phyloP scores from a whole-genome alignment of 768 basidiomycete genomes.

The Asterophora parasitica region DNA sequence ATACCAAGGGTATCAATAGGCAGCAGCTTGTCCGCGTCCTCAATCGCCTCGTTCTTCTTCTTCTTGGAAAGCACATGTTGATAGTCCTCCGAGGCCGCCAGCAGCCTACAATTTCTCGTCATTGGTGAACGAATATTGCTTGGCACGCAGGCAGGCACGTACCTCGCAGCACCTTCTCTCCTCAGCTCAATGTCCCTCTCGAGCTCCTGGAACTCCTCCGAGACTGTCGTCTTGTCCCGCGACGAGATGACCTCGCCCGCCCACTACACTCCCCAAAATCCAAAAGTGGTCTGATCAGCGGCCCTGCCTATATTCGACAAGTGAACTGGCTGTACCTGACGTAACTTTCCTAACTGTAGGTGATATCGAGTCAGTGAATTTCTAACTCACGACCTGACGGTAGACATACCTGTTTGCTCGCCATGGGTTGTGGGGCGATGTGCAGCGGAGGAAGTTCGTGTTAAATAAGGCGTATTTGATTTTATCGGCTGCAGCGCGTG shows the following conservation, averaged over 20 bases:
- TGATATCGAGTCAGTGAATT: neutral
- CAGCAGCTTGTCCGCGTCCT: conserved; percentile 66
- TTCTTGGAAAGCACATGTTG: conserved; percentile 71
- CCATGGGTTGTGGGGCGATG: conserved; percentile 41
- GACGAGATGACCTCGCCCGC: conserved; percentile 86
- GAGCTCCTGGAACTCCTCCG: conserved; percentile 75
- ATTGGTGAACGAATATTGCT: neutral
- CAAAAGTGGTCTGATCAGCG: conserved; percentile 30
- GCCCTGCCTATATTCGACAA: conserved; percentile 3
- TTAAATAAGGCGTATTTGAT: no score
- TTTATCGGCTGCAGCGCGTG: no score
- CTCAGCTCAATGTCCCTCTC: conserved; percentile 83
- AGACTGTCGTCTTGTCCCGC: conserved; percentile 72
- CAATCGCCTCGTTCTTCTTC: conserved; percentile 58
- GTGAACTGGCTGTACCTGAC: conserved; percentile 47
- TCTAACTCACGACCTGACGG: no score
- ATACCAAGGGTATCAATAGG: conserved; percentile 77
- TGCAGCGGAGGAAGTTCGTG: no score
- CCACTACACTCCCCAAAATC: conserved; percentile 47
- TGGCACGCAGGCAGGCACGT: conserved; percentile 29
- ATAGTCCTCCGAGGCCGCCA: conserved; percentile 67
- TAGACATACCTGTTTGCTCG: conserved; percentile 56
- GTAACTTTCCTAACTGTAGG: conserved; percentile 67
- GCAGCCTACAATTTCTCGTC: conserved; percentile 42
- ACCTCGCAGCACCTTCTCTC: conserved; percentile 70